Evolutionary conservation across 225 moss, liverwort and hornwort species (phyloP), one percentile per base, ranked within the genome.

Genomic region (Pseudoscleropodium purum): DNA sequence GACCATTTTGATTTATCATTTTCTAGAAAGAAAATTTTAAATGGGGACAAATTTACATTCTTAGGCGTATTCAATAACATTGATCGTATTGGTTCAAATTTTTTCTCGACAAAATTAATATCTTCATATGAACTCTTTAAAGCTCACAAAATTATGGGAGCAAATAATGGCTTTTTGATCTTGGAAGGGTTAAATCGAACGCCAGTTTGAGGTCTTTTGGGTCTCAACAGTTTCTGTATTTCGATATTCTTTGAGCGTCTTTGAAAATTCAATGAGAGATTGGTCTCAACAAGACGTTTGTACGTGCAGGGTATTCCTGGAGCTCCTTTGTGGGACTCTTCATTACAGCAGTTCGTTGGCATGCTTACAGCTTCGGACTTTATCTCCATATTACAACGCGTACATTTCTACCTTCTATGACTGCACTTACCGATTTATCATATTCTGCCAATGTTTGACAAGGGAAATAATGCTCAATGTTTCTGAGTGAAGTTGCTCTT

Each of bases 291-390:
- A 81, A 64, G 62, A 70, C 65, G 34, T 54, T 84, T 86, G 78
- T 77, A 84, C 68, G 39, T 93, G 87, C 95, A 99, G 98, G 99
- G 97, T 84, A 94, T 99, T 90, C 95, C 97, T 90, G 93, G 95
- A 89, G 99, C 99, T 86, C 99, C 99, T 45, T 87, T 99, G 74
- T 99, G 99, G 99, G 99, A 99, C 92, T 97, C 99, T 54, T 95
- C 95, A 86, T 90, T 86, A 92, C 99, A 99, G 88, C 96, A 97
- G 87, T 99, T 99, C 86, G 99, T 99, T 86, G 99, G 99, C 90
- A 99, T 99, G 99, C 95, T 99, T 86, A 97, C 96, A 82, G 97
- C 99, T 31, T 96, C 99, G 43, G 99, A 99, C 89, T 99, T 99
- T 87, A 99, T 99, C 86, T 96, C 95, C 39, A 99, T 99, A 88